Percentiles rank a stretch among this genome's conserved stretches.
phyloP scores from a whole-genome alignment of 306 rosid genomes.

The Boehmeria nivea region DNA sequence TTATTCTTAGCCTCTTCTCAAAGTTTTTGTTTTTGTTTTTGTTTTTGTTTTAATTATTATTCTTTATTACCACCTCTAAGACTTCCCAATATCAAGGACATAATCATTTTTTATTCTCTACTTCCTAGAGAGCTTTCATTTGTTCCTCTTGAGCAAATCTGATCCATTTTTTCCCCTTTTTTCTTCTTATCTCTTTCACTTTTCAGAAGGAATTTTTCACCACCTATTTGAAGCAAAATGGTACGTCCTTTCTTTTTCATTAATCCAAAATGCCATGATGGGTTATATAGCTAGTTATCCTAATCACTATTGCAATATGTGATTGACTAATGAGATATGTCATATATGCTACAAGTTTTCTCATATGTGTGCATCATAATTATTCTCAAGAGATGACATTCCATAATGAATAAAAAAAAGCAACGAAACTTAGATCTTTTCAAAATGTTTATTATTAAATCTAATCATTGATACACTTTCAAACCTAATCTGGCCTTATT shows the following conservation, averaged over 20 bases:
- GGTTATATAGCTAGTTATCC: too few species aligned
- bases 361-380: too few species aligned
- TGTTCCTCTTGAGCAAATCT: conserved; percentile 18
- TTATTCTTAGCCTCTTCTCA: conserved; percentile 24
- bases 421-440: too few species aligned
- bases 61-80: conserved; percentile 28
- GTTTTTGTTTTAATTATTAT: neutral
- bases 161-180: conserved; percentile 30
- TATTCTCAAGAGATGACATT: too few species aligned
- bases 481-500: too few species aligned
- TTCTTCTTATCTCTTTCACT: conserved; percentile 18
- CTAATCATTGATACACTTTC: too few species aligned
- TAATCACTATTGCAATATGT: too few species aligned
- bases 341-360: too few species aligned
- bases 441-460: too few species aligned
- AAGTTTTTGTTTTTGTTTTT: conserved; percentile 7
- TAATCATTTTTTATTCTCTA: conserved; percentile 26
- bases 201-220: conserved; percentile 42
- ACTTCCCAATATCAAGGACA: conserved; percentile 60
- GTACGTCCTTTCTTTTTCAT: conserved; percentile 26
- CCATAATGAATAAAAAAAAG: too few species aligned
- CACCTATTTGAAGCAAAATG: conserved; percentile 65
- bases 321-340: too few species aligned
- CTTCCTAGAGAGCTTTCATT: conserved; percentile 27
- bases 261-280: too few species aligned